Evolutionary conservation across 2,329 filamentous ascomycete genomes (phyloP), one percentile per base, ranked within the genome.

Genomic region (Arthrobotrys sphaeroides): DNA sequence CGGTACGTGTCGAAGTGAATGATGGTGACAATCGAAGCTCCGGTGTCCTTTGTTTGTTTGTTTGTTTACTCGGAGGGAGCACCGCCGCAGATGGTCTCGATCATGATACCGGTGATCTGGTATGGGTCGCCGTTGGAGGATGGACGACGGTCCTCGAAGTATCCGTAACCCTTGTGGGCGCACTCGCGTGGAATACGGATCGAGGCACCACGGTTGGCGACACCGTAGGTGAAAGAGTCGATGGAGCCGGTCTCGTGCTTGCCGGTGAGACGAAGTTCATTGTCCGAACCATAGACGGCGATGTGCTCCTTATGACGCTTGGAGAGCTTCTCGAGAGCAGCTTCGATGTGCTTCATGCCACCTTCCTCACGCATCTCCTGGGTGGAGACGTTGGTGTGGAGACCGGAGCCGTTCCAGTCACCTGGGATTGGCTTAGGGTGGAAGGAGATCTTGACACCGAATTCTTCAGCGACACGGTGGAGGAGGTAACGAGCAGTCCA

Each of bases 341-440:
- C 88, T 84, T 98, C 94, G 79, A 99, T 99, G 84, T 88, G 85
- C 89, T 96, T 96, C 90, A 98, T 95, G 83, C 95, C 95, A 81
- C 94, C 94, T 79, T 97, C 93, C 66, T 86, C 87, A 81, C 95
- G 93, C 88, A 95, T 99, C 80, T 90, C 89, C 83, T 90, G 88
- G 81, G 92, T 94, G 51, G 92, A 96, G 83, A 97, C 95, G 89
- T 98, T 96, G 87, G 87, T 90, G 88, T 96, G 93, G 59, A 97
- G 90, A 84, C 93, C 93, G 75, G 93, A 93, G 81, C 94, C 95
- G 87, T 98, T 98, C 94, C 95, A 98, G 86, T 96, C 91, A 81
- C 94, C 94, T 73, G 90, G 89, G 79, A 98, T 94, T 79, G 94
- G 94, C 89, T 99, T 99, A 83, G 95, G 95, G 82, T 94, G 89